phyloP scores from a whole-genome alignment of 2,329 filamentous ascomycete genomes.

The Didymella arachidicola region DNA sequence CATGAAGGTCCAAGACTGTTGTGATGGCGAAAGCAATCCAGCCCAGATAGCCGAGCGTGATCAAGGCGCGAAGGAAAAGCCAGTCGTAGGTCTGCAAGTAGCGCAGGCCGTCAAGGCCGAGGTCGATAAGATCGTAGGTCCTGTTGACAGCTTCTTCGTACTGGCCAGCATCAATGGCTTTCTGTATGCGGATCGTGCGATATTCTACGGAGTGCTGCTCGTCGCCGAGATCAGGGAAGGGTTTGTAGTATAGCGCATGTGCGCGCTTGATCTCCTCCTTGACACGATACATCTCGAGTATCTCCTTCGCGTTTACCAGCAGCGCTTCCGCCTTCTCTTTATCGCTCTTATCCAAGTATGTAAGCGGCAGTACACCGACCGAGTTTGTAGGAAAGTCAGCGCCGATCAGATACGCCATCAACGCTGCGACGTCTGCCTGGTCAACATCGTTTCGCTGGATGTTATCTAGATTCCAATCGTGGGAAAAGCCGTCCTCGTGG shows the following conservation, averaged over 20 bases:
- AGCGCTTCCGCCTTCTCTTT: constrained; percentile 84
- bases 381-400: constrained; percentile 94
- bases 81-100: constrained; percentile 99
- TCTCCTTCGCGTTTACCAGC: constrained; percentile 82
- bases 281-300: constrained; percentile 94
- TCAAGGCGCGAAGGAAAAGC: constrained; percentile 88
- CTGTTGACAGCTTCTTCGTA: constrained; percentile 81
- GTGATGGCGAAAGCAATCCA: constrained; percentile 95
- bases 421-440: constrained; percentile 90
- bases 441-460: constrained; percentile 88
- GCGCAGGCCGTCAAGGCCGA: constrained; percentile 81
- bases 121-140: constrained; percentile 77
- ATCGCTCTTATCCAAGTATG: constrained; percentile 76
- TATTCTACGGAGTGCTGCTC: constrained; percentile 69
- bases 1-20: constrained; percentile 86
- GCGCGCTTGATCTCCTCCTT: constrained; percentile 87
- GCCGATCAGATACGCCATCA: constrained; percentile 93
- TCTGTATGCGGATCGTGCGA: constrained; percentile 72
- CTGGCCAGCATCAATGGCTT: constrained; percentile 69
- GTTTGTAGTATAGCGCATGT: constrained; percentile 77
- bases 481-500: constrained; percentile 86
- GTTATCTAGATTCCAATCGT: constrained; percentile 83
- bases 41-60: constrained; percentile 89
- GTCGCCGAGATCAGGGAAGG: constrained; percentile 74
- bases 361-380: constrained; percentile 87